These are phyloP conservation scores for Glaciozyma martinii DNA, from an alignment of 768 basidiomycete species.

Conservation along the genomic window DNA sequence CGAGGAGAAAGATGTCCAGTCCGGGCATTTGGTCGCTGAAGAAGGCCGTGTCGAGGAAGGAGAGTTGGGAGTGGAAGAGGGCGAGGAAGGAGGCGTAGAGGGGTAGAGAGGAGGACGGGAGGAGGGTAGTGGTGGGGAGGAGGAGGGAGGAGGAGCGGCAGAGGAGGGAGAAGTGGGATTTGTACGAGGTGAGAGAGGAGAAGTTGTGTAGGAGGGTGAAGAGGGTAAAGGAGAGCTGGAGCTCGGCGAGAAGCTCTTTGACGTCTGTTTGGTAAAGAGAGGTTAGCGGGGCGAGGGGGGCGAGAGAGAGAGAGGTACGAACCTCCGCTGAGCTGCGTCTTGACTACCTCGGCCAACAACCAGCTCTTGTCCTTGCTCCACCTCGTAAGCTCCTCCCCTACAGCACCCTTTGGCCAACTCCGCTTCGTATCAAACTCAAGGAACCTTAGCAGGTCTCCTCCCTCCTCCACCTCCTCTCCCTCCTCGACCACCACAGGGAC, in stretches of 20 bases:
- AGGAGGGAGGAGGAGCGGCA: constrained; percentile 35
- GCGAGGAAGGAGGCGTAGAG: constrained; percentile 28
- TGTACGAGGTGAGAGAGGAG: constrained; percentile 40
- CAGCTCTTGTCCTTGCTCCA: constrained; percentile 43
- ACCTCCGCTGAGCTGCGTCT: constrained; percentile 35
- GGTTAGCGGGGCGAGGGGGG: not conserved
- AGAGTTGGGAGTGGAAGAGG: constrained; percentile 15
- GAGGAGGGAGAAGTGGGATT: constrained; percentile 38
- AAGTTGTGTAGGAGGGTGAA: constrained; percentile 42
- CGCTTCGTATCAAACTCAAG: constrained; percentile 38
- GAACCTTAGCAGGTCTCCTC: constrained; percentile 34
- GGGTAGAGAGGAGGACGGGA: not conserved
- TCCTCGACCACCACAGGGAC: constrained; percentile 2
- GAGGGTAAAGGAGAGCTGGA: constrained; percentile 42
- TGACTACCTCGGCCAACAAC: constrained; percentile 37
- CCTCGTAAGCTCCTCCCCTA: constrained; percentile 40
- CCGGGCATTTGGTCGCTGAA: constrained; percentile 28
- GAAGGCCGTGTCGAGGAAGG: constrained; percentile 27
- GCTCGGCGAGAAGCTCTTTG: constrained; percentile 36
- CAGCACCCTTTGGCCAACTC: constrained; percentile 40
- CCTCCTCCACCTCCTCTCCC: constrained; percentile 9
- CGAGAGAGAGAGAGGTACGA: constrained; percentile 14
- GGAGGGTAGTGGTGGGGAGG: constrained; percentile 10
- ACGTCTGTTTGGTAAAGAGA: not conserved
- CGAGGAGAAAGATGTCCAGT: constrained; percentile 28